Evolutionary conservation across 148 eudicot species (phyloP).

Genomic region (Amaranthus hypochondriacus): DNA sequence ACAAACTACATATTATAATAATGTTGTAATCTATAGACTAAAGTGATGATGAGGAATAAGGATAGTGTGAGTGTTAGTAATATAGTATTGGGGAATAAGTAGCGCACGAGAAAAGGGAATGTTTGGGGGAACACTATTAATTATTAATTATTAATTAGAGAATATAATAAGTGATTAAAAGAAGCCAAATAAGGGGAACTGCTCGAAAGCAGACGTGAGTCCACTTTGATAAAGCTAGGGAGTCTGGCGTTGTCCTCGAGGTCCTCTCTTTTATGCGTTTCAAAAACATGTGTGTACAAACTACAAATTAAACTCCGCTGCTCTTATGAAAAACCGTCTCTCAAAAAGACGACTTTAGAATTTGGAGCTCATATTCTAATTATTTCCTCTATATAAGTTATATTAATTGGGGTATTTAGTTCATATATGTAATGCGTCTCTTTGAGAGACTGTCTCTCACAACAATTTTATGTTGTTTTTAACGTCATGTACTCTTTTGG

Average conservation of each 20-base stretch:
- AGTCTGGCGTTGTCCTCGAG: constrained; percentile 26
- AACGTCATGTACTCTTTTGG: no score
- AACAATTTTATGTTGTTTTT: no score
- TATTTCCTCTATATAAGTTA: no score
- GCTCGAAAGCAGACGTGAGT: constrained; percentile 36
- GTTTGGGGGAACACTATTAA: neutral
- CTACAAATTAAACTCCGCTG: no score
- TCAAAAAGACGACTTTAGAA: no score
- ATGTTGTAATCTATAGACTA: neutral
- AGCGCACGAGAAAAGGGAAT: constrained; percentile 26
- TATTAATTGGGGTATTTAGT: no score
- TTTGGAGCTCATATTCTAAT: no score
- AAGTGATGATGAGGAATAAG: neutral
- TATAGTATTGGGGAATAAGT: neutral
- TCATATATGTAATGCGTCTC: no score
- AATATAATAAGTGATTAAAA: neutral
- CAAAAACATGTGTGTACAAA: no score
- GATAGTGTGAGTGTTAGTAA: neutral
- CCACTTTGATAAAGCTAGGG: constrained; percentile 34
- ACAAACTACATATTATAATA: neutral
- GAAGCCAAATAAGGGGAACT: constrained; percentile 4
- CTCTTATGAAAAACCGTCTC: no score
- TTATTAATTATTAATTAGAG: neutral
- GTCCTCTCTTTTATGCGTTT: neutral
- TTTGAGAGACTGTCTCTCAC: no score